Percentiles rank a stretch among this genome's conserved stretches.
These are phyloP conservation scores for Musa balbisiana DNA, from an alignment of 202 grass and related monocot genomes.

Conservation along the genomic window DNA sequence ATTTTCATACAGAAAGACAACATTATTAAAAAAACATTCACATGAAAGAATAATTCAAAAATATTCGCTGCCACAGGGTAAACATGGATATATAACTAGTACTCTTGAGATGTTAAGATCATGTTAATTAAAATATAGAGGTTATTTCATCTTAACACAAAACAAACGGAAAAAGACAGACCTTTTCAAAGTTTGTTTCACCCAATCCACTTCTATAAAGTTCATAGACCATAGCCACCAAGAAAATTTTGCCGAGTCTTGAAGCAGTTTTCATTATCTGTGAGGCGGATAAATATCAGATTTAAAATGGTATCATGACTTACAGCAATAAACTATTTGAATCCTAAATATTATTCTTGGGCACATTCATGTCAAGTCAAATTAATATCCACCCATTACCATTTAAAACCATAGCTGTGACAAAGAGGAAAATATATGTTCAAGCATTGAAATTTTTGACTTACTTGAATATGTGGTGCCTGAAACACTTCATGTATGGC, in stretches of 20 bases:
- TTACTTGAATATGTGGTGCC: conserved; percentile 95
- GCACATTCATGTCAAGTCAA: not conserved
- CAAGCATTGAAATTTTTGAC: conserved; percentile 16
- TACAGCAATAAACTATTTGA: too few relatives aligned
- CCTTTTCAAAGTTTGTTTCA: conserved; percentile 92
- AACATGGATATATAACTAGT: too few relatives aligned
- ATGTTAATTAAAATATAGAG: not conserved
- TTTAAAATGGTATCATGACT: conserved; percentile 2
- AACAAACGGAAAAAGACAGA: conserved; percentile 21
- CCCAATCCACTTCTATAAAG: conserved; percentile 76
- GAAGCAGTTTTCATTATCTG: conserved; percentile 93
- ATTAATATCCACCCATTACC: not conserved
- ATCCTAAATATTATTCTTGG: not conserved
- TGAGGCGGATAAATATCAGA: conserved; percentile 13
- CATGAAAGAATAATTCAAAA: too few relatives aligned
- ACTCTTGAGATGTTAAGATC: not conserved
- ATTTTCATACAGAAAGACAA: too few relatives aligned
- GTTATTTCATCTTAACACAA: conserved; percentile 2
- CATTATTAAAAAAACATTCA: too few relatives aligned
- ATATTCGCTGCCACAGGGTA: too few relatives aligned
- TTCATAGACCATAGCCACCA: conserved; percentile 90
- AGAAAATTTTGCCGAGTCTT: conserved; percentile 77
- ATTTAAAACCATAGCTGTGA: not conserved
- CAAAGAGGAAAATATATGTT: not conserved
- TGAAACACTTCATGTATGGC: conserved; percentile 94